Percentiles rank a stretch among this genome's conserved stretches.
These are phyloP conservation scores for Boletus rubropictus DNA, from an alignment of 768 basidiomycete genomes.

Conservation along the genomic window DNA sequence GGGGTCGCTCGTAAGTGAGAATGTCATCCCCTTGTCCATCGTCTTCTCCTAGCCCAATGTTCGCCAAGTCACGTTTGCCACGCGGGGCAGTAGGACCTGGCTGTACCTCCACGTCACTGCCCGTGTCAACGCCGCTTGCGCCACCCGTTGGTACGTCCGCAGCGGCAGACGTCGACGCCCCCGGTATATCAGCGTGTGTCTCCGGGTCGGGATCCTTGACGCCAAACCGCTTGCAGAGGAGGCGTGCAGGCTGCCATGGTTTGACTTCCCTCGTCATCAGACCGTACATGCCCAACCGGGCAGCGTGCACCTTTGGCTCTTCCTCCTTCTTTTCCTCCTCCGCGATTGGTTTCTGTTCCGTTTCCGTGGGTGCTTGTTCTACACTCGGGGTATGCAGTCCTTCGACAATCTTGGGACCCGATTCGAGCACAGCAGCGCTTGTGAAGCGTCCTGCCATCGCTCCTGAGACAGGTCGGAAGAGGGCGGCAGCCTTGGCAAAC, in stretches of 20 bases:
- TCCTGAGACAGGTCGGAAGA: slow-evolving; percentile 88
- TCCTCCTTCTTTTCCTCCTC: slow-evolving; percentile 48
- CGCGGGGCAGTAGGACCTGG: not conserved
- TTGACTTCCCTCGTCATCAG: slow-evolving; percentile 70
- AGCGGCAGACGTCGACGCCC: slow-evolving; percentile 19
- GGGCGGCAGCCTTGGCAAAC: slow-evolving; percentile 78
- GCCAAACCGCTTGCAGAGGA: slow-evolving; percentile 91
- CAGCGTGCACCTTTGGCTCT: slow-evolving; percentile 77
- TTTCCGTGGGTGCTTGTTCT: slow-evolving; percentile 33
- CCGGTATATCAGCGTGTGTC: slow-evolving; percentile 30
- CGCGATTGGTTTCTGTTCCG: slow-evolving; percentile 38
- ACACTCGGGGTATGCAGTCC: slow-evolving; percentile 60
- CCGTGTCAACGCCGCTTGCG: not conserved
- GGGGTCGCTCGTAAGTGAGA: slow-evolving; percentile 80
- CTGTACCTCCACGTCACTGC: not conserved
- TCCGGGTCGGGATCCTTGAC: slow-evolving; percentile 82
- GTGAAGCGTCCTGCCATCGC: slow-evolving; percentile 96
- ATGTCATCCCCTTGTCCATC: slow-evolving; percentile 84
- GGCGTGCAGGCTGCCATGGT: slow-evolving; percentile 73
- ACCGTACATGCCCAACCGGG: slow-evolving; percentile 85
- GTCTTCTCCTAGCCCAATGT: slow-evolving; percentile 89
- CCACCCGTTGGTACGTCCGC: slow-evolving; percentile 8
- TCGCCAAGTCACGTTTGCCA: slow-evolving; percentile 59
- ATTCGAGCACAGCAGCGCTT: slow-evolving; percentile 67
- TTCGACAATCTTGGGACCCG: slow-evolving; percentile 54